Percentiles rank a stretch among this genome's conserved stretches.
These are phyloP conservation scores for Rhypophila decipiens DNA, from an alignment of 495 filamentous ascomycete genomes.

Conservation along the genomic window DNA sequence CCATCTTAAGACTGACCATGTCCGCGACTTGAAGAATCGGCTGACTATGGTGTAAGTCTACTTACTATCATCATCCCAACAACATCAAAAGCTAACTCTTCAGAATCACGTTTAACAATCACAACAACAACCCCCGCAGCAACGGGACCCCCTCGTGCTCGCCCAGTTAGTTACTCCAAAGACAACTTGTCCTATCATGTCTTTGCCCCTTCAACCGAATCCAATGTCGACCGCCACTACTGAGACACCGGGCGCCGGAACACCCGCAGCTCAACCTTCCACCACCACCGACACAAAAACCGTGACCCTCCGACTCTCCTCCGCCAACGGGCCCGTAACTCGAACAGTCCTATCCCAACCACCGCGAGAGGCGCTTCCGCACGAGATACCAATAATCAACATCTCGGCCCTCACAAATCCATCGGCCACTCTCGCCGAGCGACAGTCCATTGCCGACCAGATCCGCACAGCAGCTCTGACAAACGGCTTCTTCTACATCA, in stretches of 20 bases:
- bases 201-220: too few species aligned
- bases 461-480: slow-evolving; percentile 37
- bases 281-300: slow-evolving; percentile 1
- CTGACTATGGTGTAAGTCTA: neutral
- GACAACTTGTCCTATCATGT: too few species aligned
- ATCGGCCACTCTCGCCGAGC: slow-evolving; percentile 20
- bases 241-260: too few species aligned
- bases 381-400: slow-evolving; percentile 48
- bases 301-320: slow-evolving; percentile 31
- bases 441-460: slow-evolving; percentile 28
- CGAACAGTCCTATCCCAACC: slow-evolving; percentile 30
- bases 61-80: neutral
- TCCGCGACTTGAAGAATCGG: neutral
- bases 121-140: too few species aligned
- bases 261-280: neutral
- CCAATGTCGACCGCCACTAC: too few species aligned
- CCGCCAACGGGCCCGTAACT: slow-evolving; percentile 33
- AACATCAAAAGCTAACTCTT: neutral
- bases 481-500: slow-evolving; percentile 46
- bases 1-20: neutral
- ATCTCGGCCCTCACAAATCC: slow-evolving; percentile 32
- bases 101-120: neutral
- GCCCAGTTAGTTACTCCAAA: too few species aligned
- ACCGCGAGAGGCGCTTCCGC: slow-evolving; percentile 31
- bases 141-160: too few species aligned